Evolutionary conservation across 805 yeast species (phyloP).

Genomic region (Wickerhamomyces queroliae): DNA sequence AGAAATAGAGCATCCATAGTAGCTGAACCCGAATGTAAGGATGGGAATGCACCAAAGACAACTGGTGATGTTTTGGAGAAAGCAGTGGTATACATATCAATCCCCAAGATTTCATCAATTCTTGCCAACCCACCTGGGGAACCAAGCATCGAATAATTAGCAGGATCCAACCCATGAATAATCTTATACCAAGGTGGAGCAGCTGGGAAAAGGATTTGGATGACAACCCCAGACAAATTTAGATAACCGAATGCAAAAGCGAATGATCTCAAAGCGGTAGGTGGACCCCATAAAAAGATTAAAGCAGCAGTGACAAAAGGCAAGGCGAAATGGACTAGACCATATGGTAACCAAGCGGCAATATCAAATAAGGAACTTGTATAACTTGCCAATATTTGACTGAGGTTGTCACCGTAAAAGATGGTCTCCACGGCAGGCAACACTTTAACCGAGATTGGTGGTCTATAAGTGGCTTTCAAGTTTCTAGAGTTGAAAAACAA

Average conservation of each 20-base stretch:
- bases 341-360: slow-evolving; percentile 95
- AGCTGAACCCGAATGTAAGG: slow-evolving; percentile 91
- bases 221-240: slow-evolving; percentile 81
- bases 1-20: slow-evolving; percentile 89
- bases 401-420: slow-evolving; percentile 84
- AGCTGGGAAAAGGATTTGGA: slow-evolving; percentile 81
- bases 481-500: slow-evolving; percentile 73
- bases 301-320: slow-evolving; percentile 83
- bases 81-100: slow-evolving; percentile 77
- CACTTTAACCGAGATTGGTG: slow-evolving; percentile 83
- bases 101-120: slow-evolving; percentile 72
- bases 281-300: slow-evolving; percentile 86
- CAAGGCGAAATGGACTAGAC: slow-evolving; percentile 81
- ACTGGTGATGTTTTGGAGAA: slow-evolving; percentile 80
- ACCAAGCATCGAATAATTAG: slow-evolving; percentile 86
- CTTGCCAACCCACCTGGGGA: slow-evolving; percentile 94
- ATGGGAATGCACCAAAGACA: slow-evolving; percentile 86
- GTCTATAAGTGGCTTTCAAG: slow-evolving; percentile 70
- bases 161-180: slow-evolving; percentile 80
- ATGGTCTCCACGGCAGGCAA: slow-evolving; percentile 91
- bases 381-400: slow-evolving; percentile 73
- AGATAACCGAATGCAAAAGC: slow-evolving; percentile 94
- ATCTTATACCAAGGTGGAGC: slow-evolving; percentile 98
- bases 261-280: slow-evolving; percentile 73
- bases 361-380: slow-evolving; percentile 64